These are phyloP conservation scores for Pseudozyma thailandica DNA, from an alignment of 1,284 basidiomycete species.

Conservation along the genomic window DNA sequence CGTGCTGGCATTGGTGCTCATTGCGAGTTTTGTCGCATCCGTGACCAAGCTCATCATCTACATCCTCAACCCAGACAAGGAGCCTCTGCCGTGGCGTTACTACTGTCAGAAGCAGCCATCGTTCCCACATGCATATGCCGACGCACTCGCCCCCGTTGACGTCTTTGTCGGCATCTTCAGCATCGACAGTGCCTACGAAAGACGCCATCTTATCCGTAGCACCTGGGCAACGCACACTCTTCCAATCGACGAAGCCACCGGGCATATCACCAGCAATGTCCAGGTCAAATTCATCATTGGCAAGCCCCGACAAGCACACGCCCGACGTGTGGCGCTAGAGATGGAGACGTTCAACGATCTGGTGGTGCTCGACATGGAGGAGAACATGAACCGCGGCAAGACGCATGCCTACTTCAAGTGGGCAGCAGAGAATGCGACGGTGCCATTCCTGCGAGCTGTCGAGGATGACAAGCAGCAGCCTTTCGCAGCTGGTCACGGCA, in stretches of 20 bases:
- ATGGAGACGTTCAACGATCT: constrained; percentile 94
- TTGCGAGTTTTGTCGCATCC: constrained; percentile 54
- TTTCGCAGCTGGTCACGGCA: constrained; percentile 7
- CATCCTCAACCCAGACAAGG: constrained; percentile 94
- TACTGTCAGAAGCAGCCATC: constrained; percentile 78
- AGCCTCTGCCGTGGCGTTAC: constrained; percentile 89
- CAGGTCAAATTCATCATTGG: constrained; percentile 92
- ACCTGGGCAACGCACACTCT: constrained; percentile 83
- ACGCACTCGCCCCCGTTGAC: constrained; percentile 84
- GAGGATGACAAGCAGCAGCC: constrained; percentile 13
- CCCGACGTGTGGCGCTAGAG: constrained; percentile 83
- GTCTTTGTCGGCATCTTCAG: constrained; percentile 92
- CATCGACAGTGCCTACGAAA: constrained; percentile 79
- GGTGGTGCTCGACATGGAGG: constrained; percentile 81
- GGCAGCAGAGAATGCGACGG: constrained; percentile 90
- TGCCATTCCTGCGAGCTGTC: constrained; percentile 73
- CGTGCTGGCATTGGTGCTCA: constrained; percentile 49
- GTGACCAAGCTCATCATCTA: constrained; percentile 76
- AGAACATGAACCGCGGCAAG: constrained; percentile 94
- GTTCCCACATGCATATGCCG: constrained; percentile 70
- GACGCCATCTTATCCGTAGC: constrained; percentile 86
- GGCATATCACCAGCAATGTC: constrained; percentile 74
- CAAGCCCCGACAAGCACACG: constrained; percentile 81
- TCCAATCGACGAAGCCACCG: constrained; percentile 64
- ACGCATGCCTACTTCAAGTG: constrained; percentile 83